Evolutionary conservation across 768 basidiomycete species (phyloP).

Genomic region (Rhodotorula taiwanensis): DNA sequence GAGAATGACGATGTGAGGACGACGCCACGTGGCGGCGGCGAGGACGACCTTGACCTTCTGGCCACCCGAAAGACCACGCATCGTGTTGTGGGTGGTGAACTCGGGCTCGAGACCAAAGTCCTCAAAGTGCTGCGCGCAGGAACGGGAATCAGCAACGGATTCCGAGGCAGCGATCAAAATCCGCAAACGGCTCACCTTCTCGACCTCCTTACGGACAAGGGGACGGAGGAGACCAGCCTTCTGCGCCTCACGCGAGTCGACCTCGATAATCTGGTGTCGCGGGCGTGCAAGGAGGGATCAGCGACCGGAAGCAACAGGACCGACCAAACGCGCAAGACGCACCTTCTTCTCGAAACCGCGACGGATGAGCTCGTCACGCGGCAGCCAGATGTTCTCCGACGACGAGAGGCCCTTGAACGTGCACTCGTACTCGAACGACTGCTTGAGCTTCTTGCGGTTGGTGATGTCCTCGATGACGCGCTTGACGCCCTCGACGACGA

Average conservation of each 20-base stretch:
- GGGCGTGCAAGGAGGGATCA: constrained; percentile 57
- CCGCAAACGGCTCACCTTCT: constrained; percentile 46
- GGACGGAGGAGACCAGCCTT: constrained; percentile 89
- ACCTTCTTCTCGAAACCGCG: constrained; percentile 83
- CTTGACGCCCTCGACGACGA: constrained; percentile 83
- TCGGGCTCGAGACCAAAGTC: constrained; percentile 99
- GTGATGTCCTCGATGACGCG: constrained; percentile 71
- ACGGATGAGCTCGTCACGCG: constrained; percentile 73
- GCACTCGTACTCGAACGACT: constrained; percentile 70
- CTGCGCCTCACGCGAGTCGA: constrained; percentile 81
- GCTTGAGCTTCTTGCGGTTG: constrained; percentile 86
- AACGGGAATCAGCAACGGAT: too few species aligned
- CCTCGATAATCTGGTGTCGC: constrained; percentile 64
- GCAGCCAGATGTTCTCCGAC: constrained; percentile 88
- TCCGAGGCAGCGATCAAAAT: too few species aligned
- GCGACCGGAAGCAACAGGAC: constrained; percentile 82
- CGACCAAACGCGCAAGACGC: constrained; percentile 54
- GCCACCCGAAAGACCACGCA: constrained; percentile 93
- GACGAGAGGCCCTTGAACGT: constrained; percentile 60
- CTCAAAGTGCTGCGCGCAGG: constrained; percentile 66
- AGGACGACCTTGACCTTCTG: constrained; percentile 97
- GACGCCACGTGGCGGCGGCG: constrained; percentile 77
- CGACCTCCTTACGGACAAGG: constrained; percentile 97
- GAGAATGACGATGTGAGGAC: constrained; percentile 92
- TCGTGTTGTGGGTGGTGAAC: constrained; percentile 98